Conservation (phyloP, 2,329 filamentous ascomycete genomes). For the Escovopsis weberi region DNA sequence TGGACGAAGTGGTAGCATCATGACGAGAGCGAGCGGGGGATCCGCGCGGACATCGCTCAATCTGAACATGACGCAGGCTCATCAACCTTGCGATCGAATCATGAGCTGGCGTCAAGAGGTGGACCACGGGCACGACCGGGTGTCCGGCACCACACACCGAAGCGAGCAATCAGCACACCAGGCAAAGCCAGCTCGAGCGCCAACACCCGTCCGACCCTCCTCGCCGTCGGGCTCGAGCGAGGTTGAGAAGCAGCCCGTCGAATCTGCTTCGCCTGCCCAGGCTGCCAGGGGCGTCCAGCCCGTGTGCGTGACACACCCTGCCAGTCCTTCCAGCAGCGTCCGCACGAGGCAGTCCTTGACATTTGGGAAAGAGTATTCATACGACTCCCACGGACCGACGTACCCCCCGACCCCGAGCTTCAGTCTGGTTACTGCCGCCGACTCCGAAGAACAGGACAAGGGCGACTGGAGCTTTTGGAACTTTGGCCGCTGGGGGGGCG, state of each 20-base stretch:
- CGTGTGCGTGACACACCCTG: constrained; percentile 11
- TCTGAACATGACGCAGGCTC: constrained; percentile 16
- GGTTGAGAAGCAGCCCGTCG: constrained; percentile 29
- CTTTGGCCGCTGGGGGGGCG: constrained; percentile 35
- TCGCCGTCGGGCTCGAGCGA: constrained; percentile 29
- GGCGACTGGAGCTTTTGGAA: constrained; percentile 41
- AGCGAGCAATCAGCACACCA: constrained; percentile 41
- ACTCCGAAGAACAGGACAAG: constrained; percentile 24
- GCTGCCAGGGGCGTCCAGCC: too few species aligned
- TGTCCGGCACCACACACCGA: constrained; percentile 25
- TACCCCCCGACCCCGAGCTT: constrained; percentile 42
- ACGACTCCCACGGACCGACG: constrained; percentile 11
- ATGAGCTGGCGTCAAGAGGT: constrained; percentile 70
- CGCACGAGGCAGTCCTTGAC: constrained; percentile 13
- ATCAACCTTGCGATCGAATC: constrained; percentile 54
- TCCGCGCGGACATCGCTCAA: constrained; percentile 42
- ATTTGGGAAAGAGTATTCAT: too few species aligned
- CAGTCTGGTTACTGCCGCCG: constrained; percentile 25
- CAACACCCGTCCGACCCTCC: constrained; percentile 22
- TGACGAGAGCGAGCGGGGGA: constrained; percentile 36
- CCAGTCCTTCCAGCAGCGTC: constrained; percentile 26
- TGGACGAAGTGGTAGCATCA: constrained; percentile 40
- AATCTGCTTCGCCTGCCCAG: constrained; percentile 15
- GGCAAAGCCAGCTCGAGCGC: constrained; percentile 24
- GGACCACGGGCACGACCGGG: constrained; percentile 27